phyloP scores from a whole-genome alignment of 2,329 filamentous ascomycete species.

The Monosporascus sp. region DNA sequence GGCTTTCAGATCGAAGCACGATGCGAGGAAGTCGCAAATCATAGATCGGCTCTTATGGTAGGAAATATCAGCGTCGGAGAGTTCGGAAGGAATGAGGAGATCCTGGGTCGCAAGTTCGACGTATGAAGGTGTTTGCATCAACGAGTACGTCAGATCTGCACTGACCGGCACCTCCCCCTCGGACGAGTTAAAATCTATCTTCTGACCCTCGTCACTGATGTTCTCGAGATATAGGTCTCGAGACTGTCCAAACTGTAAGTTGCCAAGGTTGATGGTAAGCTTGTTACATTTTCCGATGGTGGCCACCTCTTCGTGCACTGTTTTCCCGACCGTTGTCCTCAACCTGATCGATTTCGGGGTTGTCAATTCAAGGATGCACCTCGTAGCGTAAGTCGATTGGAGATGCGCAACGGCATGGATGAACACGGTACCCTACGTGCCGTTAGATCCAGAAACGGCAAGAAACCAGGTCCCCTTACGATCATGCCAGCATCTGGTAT shows the following conservation, averaged over 20 bases:
- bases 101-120: constrained; percentile 6
- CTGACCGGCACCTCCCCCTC: constrained; percentile 23
- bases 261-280: constrained; percentile 42
- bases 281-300: constrained; percentile 13
- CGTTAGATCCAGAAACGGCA: constrained; percentile 3
- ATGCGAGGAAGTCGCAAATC: constrained; percentile 46
- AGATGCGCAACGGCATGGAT: constrained; percentile 58
- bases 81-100: constrained; percentile 12
- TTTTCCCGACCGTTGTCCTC: constrained; percentile 33
- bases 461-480: constrained; percentile 20
- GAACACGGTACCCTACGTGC: constrained; percentile 50
- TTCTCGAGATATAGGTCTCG: constrained; percentile 47
- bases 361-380: constrained; percentile 37
- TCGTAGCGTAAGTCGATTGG: constrained; percentile 52
- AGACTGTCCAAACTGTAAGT: constrained; percentile 57
- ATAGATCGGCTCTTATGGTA: constrained; percentile 49
- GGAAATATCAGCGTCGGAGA: constrained; percentile 33
- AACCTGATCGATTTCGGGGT: constrained; percentile 34
- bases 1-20: constrained; percentile 34
- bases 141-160: constrained; percentile 31
- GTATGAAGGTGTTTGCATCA: constrained; percentile 9
- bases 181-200: neutral
- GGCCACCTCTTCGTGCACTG: constrained; percentile 30
- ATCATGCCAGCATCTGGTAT: constrained; percentile 61
- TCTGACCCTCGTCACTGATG: constrained; percentile 7